Evolutionary conservation across 2,329 filamentous ascomycete genomes (phyloP).

Genomic region (Sporothrix mexicana): DNA sequence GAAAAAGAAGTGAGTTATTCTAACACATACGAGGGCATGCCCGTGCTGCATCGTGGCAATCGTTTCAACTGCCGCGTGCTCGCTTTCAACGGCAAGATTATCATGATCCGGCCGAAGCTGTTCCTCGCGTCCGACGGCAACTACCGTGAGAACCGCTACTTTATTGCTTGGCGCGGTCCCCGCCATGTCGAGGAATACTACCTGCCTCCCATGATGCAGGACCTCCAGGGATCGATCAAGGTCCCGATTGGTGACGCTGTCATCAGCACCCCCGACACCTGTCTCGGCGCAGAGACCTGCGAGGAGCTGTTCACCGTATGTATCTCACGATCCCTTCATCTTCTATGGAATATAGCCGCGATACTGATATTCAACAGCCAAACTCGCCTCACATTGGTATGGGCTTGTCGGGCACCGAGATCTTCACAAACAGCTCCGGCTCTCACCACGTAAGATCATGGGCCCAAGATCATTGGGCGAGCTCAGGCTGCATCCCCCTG

Average conservation of each 20-base stretch:
- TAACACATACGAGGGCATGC: constrained; percentile 50
- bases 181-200: constrained; percentile 68
- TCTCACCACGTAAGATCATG: constrained; percentile 58
- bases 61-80: constrained; percentile 72
- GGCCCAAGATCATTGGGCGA: background rate
- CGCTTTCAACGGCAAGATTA: constrained; percentile 67
- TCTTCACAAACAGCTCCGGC: constrained; percentile 72
- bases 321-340: background rate
- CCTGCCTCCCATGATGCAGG: constrained; percentile 63
- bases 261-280: constrained; percentile 64
- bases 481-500: background rate
- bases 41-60: constrained; percentile 65
- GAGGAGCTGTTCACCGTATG: constrained; percentile 41
- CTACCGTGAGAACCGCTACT: constrained; percentile 61
- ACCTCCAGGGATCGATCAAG: constrained; percentile 52
- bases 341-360: too few species aligned
- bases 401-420: constrained; percentile 73
- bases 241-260: constrained; percentile 73
- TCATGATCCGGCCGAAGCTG: constrained; percentile 75
- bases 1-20: too few species aligned
- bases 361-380: constrained; percentile 32
- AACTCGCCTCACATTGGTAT: constrained; percentile 60
- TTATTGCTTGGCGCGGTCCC: constrained; percentile 66
- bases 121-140: constrained; percentile 57
- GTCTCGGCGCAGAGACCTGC: constrained; percentile 53